Conservation (phyloP, 139 green algal species). For the Parachlorella kessleri region DNA sequence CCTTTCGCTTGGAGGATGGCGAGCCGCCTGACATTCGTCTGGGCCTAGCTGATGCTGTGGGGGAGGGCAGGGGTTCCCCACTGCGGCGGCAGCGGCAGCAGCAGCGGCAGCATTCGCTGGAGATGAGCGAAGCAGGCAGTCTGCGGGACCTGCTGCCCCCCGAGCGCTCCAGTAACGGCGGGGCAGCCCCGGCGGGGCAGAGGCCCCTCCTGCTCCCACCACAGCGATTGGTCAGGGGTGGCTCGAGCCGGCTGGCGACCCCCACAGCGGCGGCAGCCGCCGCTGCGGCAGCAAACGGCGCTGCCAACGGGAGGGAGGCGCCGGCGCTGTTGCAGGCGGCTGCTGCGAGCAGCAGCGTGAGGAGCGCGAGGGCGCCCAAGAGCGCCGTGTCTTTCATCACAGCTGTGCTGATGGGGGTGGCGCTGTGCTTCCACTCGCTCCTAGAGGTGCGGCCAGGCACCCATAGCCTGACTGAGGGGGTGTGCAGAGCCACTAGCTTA, state of each 20-base stretch:
- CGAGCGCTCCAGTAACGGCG: no score
- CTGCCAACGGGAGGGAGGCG: neutral
- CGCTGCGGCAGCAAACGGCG: neutral
- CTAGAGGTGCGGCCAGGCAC: slow-evolving; percentile 61
- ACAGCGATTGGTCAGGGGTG: no score
- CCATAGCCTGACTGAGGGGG: no score
- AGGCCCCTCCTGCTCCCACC: no score
- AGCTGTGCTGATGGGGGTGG: slow-evolving; percentile 72
- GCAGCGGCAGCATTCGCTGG: no score
- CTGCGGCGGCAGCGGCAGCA: neutral
- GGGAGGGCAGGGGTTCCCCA: neutral
- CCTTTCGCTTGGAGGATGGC: neutral
- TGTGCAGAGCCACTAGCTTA: no score
- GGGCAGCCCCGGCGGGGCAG: no score
- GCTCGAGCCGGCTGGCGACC: no score
- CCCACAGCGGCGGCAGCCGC: no score
- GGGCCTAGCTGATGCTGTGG: neutral
- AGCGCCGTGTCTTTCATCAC: slow-evolving; percentile 66
- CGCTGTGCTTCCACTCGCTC: slow-evolving; percentile 82
- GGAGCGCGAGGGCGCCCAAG: neutral
- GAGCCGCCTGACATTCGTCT: neutral
- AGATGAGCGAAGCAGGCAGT: no score
- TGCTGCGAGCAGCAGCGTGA: neutral
- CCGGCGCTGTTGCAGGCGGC: neutral
- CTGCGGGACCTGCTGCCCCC: no score